These are phyloP conservation scores for Colletotrichum viniferum DNA, from an alignment of 2,329 filamentous ascomycete genomes.

Conservation along the genomic window DNA sequence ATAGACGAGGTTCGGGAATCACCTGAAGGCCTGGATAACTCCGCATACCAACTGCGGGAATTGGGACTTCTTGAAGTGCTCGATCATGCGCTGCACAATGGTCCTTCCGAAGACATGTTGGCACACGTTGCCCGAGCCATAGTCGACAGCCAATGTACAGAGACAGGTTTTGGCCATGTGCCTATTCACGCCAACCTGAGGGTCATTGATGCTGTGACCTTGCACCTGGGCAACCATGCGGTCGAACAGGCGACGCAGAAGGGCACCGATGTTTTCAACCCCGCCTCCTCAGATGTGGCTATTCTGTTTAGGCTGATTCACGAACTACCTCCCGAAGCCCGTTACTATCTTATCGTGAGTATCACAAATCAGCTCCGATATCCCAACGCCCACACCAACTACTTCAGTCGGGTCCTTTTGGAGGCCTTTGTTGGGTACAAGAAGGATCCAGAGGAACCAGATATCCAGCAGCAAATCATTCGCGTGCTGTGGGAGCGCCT, in stretches of 20 bases:
- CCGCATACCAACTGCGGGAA: constrained; percentile 56
- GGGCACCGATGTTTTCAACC: constrained; percentile 67
- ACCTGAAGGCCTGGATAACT: constrained; percentile 69
- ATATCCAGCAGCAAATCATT: constrained; percentile 89
- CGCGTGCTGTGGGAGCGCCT: constrained; percentile 87
- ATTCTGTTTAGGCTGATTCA: constrained; percentile 79
- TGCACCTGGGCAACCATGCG: constrained; percentile 79
- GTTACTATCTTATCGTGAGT: constrained; percentile 83
- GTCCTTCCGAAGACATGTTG: constrained; percentile 73
- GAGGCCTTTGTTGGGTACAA: constrained; percentile 82
- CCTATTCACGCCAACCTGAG: constrained; percentile 71
- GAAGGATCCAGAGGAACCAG: constrained; percentile 74
- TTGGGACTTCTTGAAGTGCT: constrained; percentile 64
- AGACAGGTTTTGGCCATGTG: constrained; percentile 69
- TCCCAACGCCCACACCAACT: constrained; percentile 88
- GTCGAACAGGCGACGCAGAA: constrained; percentile 63
- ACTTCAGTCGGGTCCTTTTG: constrained; percentile 85
- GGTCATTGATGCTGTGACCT: constrained; percentile 81
- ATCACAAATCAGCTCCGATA: constrained; percentile 93
- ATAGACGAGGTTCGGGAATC: constrained; percentile 75
- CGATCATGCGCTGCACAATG: constrained; percentile 62
- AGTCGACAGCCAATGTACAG: constrained; percentile 59
- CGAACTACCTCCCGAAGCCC: constrained; percentile 75
- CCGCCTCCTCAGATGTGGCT: constrained; percentile 69
- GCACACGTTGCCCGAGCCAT: constrained; percentile 79